Evolutionary conservation across 306 rosid genomes (phyloP).

Genomic region (Datisca glomerata): DNA sequence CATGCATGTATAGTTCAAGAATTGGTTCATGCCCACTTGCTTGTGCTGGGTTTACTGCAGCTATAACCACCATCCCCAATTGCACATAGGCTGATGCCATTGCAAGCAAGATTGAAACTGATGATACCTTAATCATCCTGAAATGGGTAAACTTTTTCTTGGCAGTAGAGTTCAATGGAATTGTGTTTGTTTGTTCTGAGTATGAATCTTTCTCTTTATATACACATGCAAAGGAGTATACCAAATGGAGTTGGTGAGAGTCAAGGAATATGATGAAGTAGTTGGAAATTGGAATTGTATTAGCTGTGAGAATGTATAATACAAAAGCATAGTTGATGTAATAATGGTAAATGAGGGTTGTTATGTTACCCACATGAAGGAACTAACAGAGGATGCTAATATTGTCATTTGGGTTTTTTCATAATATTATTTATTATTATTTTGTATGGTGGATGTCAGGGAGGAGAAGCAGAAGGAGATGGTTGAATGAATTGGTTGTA

Average conservation of each 20-base stretch:
- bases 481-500: no score
- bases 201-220: constrained; percentile 21
- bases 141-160: constrained; percentile 2
- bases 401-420: no score
- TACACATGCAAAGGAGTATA: constrained; percentile 1
- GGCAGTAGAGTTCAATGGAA: constrained; percentile 2
- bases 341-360: no score
- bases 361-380: no score
- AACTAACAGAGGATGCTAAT: no score
- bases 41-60: constrained; percentile 33
- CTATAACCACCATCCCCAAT: constrained; percentile 12
- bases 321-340: no score
- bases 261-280: constrained; percentile 28
- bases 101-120: constrained; percentile 15
- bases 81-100: constrained; percentile 20
- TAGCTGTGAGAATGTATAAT: no score
- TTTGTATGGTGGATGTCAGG: no score
- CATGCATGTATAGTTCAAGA: constrained; percentile 79
- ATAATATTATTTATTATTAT: no score
- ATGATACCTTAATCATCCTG: constrained; percentile 23
- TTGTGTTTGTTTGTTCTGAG: constrained; percentile 2
- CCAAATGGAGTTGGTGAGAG: constrained; percentile 43
- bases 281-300: constrained; percentile 27
- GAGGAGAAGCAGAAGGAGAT: no score
- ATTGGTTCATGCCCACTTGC: constrained; percentile 42